Conservation (phyloP, 768 basidiomycete genomes). For the Pisolithus tinctorius region DNA sequence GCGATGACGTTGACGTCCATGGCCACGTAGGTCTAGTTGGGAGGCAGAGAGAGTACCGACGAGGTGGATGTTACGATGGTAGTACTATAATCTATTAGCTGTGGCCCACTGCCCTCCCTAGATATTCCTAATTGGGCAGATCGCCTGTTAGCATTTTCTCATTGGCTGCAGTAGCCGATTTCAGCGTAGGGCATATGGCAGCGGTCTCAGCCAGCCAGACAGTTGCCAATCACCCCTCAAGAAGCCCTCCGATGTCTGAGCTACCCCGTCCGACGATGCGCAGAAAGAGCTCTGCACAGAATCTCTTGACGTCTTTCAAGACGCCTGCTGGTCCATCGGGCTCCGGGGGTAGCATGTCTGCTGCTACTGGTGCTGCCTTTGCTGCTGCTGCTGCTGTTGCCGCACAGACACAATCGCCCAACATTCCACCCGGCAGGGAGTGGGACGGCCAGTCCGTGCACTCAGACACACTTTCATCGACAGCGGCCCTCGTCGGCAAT, state of each 20-base stretch:
- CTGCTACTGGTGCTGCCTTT: slow-evolving; percentile 33
- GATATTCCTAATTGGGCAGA: slow-evolving; percentile 14
- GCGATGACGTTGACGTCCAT: slow-evolving; percentile 77
- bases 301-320: slow-evolving; percentile 73
- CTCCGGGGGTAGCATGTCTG: slow-evolving; percentile 27
- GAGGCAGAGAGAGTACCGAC: slow-evolving; percentile 5
- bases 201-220: neutral
- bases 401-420: slow-evolving; percentile 31
- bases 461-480: slow-evolving; percentile 36
- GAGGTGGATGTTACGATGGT: neutral
- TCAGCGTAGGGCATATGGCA: neutral
- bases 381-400: slow-evolving; percentile 24
- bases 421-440: slow-evolving; percentile 43
- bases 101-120: neutral
- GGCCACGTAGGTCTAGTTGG: slow-evolving; percentile 14
- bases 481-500: slow-evolving; percentile 33
- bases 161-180: slow-evolving; percentile 4
- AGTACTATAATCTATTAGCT: too few species aligned
- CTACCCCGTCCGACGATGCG: slow-evolving; percentile 57
- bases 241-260: slow-evolving; percentile 25
- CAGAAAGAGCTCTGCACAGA: slow-evolving; percentile 81
- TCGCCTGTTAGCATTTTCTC: neutral
- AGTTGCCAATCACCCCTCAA: neutral
- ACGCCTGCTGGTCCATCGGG: slow-evolving; percentile 17
- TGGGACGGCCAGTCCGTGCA: slow-evolving; percentile 70